Base-by-base conservation (phyloP, 805 yeast genomes). In the Hyphopichia homilentoma region DNA sequence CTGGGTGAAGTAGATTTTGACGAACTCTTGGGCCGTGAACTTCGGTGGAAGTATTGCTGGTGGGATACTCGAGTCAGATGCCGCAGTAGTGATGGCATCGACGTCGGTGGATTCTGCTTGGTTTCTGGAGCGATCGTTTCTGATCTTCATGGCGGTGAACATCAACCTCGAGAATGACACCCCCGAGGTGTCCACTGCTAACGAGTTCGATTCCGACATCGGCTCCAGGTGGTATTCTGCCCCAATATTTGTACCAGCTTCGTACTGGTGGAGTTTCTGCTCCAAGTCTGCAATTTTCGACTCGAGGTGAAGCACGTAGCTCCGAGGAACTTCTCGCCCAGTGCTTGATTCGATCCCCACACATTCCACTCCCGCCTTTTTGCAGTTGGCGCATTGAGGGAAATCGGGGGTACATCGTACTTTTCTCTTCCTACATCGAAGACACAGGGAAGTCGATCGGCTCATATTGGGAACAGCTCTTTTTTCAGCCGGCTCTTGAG, bases 331-430 rank as follows among this genome's bases (percentile, higher is more conserved):
- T 43, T 83, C 87, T 34, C 95, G 65, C 0, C 95, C 95, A 0
- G 96, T 85, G 5, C 88, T 86, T 0, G 95, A 88, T 52, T 89
- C 96, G 3, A 84, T 57, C 0, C 94, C 86, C 4, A 86, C 78
- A 58, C 97, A 88, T 5, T 83, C 84, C 2, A 65, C 81, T 5
- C 77, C 74, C 7, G 84, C 81, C 47, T 77, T 75, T 26, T 55
- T 64, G 51, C 89, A 81, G 21, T 70, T 67, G n/a, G 72, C 53
- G 48, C 89, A 81, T 34, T 71, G 67, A 3, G 89, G 89, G 50
- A 80, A 76, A 39, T 70, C 72, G 36, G 76, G 82, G 40, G 82
- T 84, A 54, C 89, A 82, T 43, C 70, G 71, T 35, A 78, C 70
- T 50, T 82, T 82, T 43, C 80, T 76, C 33, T 57, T 51, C 12